These are phyloP conservation scores for Miamiensis avidus DNA, from an alignment of 169 alveolate genomes.

Conservation along the genomic window DNA sequence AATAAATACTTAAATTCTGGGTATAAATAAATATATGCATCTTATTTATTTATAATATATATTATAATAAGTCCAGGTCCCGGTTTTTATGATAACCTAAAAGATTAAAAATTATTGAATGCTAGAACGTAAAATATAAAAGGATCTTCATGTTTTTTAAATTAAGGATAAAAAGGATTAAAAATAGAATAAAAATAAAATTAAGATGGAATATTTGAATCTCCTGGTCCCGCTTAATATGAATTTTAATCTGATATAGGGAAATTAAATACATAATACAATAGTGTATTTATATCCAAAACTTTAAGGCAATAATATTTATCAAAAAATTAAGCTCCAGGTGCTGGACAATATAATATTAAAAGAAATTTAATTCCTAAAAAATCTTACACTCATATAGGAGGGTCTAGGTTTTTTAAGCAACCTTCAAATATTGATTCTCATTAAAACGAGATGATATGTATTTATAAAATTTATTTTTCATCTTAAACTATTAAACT, in stretches of 20 bases:
- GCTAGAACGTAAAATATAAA: background rate
- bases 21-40: background rate
- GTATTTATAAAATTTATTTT: too few relatives aligned
- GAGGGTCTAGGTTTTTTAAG: background rate
- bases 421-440: background rate
- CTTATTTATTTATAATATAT: too few relatives aligned
- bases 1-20: background rate
- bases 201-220: too few relatives aligned
- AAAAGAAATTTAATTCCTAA: too few relatives aligned
- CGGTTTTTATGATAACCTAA: background rate
- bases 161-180: background rate
- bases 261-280: too few relatives aligned
- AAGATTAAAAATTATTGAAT: too few relatives aligned
- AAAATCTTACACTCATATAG: background rate
- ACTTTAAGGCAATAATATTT: background rate
- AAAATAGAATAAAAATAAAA: too few relatives aligned
- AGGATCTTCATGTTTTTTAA: background rate
- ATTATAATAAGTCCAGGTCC: background rate
- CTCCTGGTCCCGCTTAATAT: background rate
- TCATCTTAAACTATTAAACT: too few relatives aligned
- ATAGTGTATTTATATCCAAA: background rate
- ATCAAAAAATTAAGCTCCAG: background rate
- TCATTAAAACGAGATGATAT: background rate
- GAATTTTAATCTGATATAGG: background rate
- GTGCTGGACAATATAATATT: too few relatives aligned